Conservation (phyloP, 148 eudicot genomes). For the Dysphania ambrosioides region DNA sequence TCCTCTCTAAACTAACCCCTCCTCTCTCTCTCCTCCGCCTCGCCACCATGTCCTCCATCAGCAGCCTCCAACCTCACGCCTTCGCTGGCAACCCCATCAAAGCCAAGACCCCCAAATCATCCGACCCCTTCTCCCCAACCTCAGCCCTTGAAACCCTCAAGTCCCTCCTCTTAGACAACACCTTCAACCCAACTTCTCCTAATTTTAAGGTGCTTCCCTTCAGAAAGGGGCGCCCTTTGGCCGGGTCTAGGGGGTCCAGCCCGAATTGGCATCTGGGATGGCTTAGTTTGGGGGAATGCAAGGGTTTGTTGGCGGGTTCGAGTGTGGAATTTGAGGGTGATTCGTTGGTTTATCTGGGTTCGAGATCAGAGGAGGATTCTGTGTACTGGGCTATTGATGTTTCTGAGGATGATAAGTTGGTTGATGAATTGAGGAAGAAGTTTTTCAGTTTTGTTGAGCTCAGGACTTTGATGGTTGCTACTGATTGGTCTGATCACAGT, state of each 20-base stretch:
- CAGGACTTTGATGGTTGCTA: conserved; percentile 96
- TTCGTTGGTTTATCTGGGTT: conserved; percentile 73
- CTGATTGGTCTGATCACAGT: conserved; percentile 95
- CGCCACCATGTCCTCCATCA: conserved; percentile 47
- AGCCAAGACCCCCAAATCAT: conserved; percentile 60
- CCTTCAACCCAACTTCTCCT: conserved; percentile 45
- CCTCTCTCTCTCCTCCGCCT: conserved; percentile 23
- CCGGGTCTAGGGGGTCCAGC: conserved; percentile 30
- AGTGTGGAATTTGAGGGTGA: conserved; percentile 55
- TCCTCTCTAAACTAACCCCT: conserved; percentile 31
- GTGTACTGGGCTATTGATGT: conserved; percentile 67
- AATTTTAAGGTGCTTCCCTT: conserved; percentile 70
- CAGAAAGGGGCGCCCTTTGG: conserved; percentile 75
- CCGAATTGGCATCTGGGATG: conserved; percentile 88
- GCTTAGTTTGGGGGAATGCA: conserved; percentile 67
- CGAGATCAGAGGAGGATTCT: conserved; percentile 45
- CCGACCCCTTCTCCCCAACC: conserved; percentile 50
- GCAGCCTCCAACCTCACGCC: conserved; percentile 50
- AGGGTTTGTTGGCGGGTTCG: conserved; percentile 41
- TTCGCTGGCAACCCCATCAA: conserved; percentile 76
- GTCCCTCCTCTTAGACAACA: conserved; percentile 33
- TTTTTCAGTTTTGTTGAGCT: conserved; percentile 72
- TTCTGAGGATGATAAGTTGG: conserved; percentile 39
- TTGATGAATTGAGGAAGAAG: conserved; percentile 50
- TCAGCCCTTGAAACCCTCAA: conserved; percentile 61